These are phyloP conservation scores for Corylus americana DNA, from an alignment of 306 rosid species.

Conservation along the genomic window DNA sequence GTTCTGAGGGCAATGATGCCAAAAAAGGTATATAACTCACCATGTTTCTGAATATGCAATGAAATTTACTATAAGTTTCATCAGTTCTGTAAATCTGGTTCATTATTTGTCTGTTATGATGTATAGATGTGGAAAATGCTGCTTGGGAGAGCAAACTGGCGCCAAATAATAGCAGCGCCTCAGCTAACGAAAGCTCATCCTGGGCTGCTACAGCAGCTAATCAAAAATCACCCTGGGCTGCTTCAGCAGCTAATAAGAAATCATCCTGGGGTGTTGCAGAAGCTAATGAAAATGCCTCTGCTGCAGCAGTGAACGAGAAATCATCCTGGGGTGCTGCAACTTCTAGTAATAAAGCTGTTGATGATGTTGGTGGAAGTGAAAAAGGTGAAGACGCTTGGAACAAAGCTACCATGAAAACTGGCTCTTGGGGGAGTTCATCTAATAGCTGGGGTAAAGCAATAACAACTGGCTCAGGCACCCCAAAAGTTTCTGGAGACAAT, in stretches of 20 bases:
- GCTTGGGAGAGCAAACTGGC: slow-evolving; percentile 65
- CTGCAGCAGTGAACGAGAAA: neutral
- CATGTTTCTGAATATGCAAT: slow-evolving; percentile 1
- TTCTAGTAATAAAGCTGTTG: slow-evolving; percentile 32
- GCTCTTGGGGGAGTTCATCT: slow-evolving; percentile 31
- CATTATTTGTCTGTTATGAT: slow-evolving; percentile 22
- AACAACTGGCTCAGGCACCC: slow-evolving; percentile 21
- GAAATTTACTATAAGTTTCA: neutral
- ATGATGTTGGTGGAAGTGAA: slow-evolving; percentile 62
- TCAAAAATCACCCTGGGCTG: neutral
- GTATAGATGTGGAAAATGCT: slow-evolving; percentile 48
- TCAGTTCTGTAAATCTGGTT: slow-evolving; percentile 15
- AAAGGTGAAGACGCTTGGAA: slow-evolving; percentile 39
- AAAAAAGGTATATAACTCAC: slow-evolving; percentile 35
- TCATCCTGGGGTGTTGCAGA: neutral
- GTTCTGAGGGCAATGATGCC: slow-evolving; percentile 42
- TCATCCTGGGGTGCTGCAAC: slow-evolving; percentile 73
- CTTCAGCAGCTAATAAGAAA: neutral
- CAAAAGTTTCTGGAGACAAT: slow-evolving; percentile 20
- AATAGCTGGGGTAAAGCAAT: slow-evolving; percentile 35
- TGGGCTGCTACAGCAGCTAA: slow-evolving; percentile 41
- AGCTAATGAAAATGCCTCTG: neutral
- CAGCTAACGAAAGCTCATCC: slow-evolving; percentile 9
- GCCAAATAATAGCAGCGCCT: slow-evolving; percentile 5
- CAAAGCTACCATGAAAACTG: slow-evolving; percentile 36